phyloP scores from a whole-genome alignment of 176 grass and related monocot species.

The Cocos nucifera region DNA sequence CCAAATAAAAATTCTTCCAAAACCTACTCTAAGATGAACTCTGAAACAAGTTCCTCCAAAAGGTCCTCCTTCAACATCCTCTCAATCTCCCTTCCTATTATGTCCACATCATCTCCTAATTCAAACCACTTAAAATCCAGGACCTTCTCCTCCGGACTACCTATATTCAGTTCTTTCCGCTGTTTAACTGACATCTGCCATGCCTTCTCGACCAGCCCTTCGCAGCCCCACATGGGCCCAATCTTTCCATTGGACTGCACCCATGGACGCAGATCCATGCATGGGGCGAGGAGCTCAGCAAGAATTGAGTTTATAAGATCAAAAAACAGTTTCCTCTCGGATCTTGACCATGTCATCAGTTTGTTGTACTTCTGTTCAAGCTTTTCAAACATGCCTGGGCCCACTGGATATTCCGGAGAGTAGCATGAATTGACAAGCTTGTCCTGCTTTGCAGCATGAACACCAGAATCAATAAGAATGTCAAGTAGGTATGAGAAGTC shows the following conservation, averaged over 20 bases:
- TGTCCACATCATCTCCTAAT: constrained; percentile 38
- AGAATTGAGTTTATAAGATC: constrained; percentile 62
- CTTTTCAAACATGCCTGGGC: constrained; percentile 51
- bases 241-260: constrained; percentile 24
- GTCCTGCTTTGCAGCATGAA: constrained; percentile 37
- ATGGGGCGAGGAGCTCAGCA: constrained; percentile 60
- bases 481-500: constrained; percentile 80
- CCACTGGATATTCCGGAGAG: constrained; percentile 39
- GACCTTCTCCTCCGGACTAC: constrained; percentile 31
- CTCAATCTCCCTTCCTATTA: constrained; percentile 62
- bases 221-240: constrained; percentile 57
- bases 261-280: constrained; percentile 69
- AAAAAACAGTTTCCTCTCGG: constrained; percentile 72
- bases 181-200: constrained; percentile 34
- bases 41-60: constrained; percentile 52
- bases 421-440: constrained; percentile 44
- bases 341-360: constrained; percentile 35
- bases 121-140: constrained; percentile 49
- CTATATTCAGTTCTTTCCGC: constrained; percentile 23
- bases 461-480: constrained; percentile 61
- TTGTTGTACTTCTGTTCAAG: constrained; percentile 70
- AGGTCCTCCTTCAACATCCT: constrained; percentile 60
- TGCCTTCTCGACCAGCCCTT: constrained; percentile 67
- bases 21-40: constrained; percentile 5
- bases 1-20: no score